phyloP scores from a whole-genome alignment of 345 rosid species.

The Viola odorata region DNA sequence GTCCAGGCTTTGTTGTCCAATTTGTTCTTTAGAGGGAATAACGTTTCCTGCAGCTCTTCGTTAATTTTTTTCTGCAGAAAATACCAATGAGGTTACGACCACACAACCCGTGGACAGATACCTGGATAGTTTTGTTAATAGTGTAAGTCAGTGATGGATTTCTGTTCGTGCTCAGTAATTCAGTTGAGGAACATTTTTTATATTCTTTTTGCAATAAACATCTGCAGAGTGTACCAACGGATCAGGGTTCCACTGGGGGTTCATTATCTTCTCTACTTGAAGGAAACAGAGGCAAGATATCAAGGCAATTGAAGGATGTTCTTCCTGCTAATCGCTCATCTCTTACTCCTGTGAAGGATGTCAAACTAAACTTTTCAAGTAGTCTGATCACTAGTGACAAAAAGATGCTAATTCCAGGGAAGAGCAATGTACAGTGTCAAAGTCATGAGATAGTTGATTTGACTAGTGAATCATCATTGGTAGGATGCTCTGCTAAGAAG shows the following conservation, averaged over 20 bases:
- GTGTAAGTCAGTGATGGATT: slow-evolving; percentile 18
- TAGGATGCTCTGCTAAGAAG: slow-evolving; percentile 45
- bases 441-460: slow-evolving; percentile 28
- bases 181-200: neutral
- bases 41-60: slow-evolving; percentile 12
- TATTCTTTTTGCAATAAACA: slow-evolving; percentile 11
- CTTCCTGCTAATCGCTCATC: slow-evolving; percentile 76
- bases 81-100: slow-evolving; percentile 17
- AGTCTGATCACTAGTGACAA: slow-evolving; percentile 27
- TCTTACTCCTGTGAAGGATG: slow-evolving; percentile 33
- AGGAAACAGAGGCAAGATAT: slow-evolving; percentile 33
- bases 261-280: slow-evolving; percentile 32
- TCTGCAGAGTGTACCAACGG: slow-evolving; percentile 25
- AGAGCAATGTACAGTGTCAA: slow-evolving; percentile 18
- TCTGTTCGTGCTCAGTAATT: neutral
- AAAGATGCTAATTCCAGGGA: slow-evolving; percentile 21
- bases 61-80: slow-evolving; percentile 24
- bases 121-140: slow-evolving; percentile 12
- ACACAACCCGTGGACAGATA: slow-evolving; percentile 19
- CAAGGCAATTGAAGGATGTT: slow-evolving; percentile 38
- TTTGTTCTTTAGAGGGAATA: neutral
- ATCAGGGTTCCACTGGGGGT: slow-evolving; percentile 15
- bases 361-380: slow-evolving; percentile 37
- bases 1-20: neutral
- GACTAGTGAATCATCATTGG: slow-evolving; percentile 22